Base-by-base conservation (phyloP, 1,284 basidiomycete genomes). In the Trichosporon asahii region DNA sequence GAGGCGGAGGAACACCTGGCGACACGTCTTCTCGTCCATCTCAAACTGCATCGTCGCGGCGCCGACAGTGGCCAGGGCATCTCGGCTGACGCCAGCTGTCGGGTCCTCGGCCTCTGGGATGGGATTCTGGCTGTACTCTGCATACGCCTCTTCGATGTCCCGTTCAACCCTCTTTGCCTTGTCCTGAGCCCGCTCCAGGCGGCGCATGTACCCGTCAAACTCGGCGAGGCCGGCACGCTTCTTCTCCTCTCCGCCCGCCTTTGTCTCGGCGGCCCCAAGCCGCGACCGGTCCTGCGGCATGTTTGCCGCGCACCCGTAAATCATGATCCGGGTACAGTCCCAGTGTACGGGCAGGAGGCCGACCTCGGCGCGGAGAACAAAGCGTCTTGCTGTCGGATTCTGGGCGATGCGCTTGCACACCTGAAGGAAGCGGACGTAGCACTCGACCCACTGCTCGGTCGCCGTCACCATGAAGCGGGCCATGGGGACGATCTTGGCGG, bases 391-490 rank as follows among this genome's bases (percentile, higher is more conserved):
- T 3, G 40, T n/a, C 40, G 40, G 18, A 18, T 44, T 18, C 40
- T 18, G 18, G 40, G 18, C 40, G 40, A 44, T 12, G 18, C 40
- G 40, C 1, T n/a, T 11, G 21, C 23, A 57, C 5, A 57, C 15
- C 23, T 23, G 53, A 23, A 57, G 53, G 23, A 57, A 3, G 23
- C 53, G 53, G 6, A 57, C 53, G 53, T 57, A 57, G 53, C 53
- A n/a, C 53, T 15, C 53, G 23, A 57, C 53, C 53, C 53, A 57
- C 53, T 57, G 53, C 53, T 57, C 53, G 6, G n/a, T n/a, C 15
- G n/a, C 53, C 53, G 53, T 57, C 53, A 57, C 53, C 53, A 57
- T 57, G 53, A 57, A 57, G 53, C 53, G 53, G 15, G 53, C 53
- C 53, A 57, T 57, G 53, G 53, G 53, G 53, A 57, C 15, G 53